Conservation (phyloP, 78 protist genomes). For the Dictyostelium capitatum region DNA sequence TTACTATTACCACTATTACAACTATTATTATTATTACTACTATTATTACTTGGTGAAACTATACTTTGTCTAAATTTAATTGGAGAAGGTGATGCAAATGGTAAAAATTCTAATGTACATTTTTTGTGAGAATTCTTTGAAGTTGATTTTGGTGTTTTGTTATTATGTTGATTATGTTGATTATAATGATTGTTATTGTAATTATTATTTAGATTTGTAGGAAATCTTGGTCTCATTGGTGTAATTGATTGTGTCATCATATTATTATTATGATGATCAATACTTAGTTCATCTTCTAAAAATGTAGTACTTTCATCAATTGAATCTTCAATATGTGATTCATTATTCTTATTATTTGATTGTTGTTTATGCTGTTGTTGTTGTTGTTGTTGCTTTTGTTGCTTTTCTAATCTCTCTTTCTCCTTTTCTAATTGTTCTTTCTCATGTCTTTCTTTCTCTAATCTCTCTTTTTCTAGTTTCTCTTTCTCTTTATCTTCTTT, state of each 20-base stretch:
- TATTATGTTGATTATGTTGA: background rate
- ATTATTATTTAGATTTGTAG: background rate
- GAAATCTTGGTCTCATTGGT: background rate
- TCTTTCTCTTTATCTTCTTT: background rate
- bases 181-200: background rate
- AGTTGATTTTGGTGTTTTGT: background rate
- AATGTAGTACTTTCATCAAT: background rate
- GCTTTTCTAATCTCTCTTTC: background rate
- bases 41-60: background rate
- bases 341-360: background rate
- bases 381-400: background rate
- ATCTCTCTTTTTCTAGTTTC: background rate
- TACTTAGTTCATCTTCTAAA: background rate
- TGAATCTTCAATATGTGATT: background rate
- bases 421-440: background rate
- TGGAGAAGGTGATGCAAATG: constrained; percentile 27
- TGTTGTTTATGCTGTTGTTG: background rate
- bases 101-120: background rate
- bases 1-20: background rate
- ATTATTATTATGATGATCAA: background rate
- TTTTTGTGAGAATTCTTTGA: background rate
- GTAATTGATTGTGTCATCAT: constrained; percentile 8
- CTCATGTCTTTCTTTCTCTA: background rate
- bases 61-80: constrained; percentile 4
- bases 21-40: background rate